Percentiles rank a stretch among this genome's conserved stretches.
phyloP scores from a whole-genome alignment of 306 rosid species.

The Vicia sativa region DNA sequence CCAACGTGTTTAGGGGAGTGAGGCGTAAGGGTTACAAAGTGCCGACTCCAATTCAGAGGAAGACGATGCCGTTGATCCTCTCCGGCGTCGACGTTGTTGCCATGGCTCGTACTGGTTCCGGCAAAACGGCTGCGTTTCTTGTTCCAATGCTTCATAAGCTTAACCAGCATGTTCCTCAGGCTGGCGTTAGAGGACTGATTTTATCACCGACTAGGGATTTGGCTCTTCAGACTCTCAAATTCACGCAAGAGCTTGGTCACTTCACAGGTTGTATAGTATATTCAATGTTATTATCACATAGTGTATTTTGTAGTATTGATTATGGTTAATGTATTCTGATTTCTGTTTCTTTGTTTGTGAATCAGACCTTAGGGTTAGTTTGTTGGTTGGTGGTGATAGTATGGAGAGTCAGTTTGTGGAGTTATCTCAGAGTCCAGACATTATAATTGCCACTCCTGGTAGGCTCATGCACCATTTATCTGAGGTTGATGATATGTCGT shows the following conservation, averaged over 20 bases:
- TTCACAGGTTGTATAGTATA: conserved; percentile 54
- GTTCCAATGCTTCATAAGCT: conserved; percentile 88
- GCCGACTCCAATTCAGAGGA: conserved; percentile 94
- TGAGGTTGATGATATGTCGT: conserved; percentile 85
- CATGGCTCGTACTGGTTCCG: conserved; percentile 98
- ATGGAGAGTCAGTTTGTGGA: conserved; percentile 94
- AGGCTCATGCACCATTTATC: conserved; percentile 95
- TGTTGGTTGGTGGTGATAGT: conserved; percentile 94
- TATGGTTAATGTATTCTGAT: not conserved
- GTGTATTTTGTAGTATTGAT: not conserved
- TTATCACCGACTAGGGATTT: conserved; percentile 86
- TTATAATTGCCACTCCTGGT: conserved; percentile 94
- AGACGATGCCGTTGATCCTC: conserved; percentile 89
- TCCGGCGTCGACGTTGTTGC: conserved; percentile 87
- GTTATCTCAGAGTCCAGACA: conserved; percentile 77
- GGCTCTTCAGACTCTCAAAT: conserved; percentile 88
- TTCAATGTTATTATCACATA: too few relatives aligned
- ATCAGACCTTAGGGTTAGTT: conserved; percentile 81
- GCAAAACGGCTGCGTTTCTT: conserved; percentile 94
- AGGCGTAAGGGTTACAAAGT: conserved; percentile 86
- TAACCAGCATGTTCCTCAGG: conserved; percentile 72
- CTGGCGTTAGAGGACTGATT: conserved; percentile 84
- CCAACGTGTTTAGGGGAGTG: conserved; percentile 66
- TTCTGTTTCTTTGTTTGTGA: not conserved
- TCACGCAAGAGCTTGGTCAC: conserved; percentile 74